These are phyloP conservation scores for Mycena haematopus DNA, from an alignment of 768 basidiomycete species.

Conservation along the genomic window DNA sequence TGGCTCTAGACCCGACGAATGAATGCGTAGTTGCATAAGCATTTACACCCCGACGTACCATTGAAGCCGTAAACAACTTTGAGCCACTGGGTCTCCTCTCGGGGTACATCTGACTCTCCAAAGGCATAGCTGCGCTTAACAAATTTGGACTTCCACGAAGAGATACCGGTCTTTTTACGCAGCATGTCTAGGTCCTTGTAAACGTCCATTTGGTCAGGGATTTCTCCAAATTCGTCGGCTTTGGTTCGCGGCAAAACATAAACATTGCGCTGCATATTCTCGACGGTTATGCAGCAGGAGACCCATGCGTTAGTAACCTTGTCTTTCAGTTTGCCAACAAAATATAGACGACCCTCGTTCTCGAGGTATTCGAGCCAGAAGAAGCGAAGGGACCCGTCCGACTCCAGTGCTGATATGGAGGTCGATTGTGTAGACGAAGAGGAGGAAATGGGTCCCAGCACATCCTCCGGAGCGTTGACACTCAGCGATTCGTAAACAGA, in stretches of 20 bases:
- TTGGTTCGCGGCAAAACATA: slow-evolving; percentile 84
- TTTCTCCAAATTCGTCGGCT: slow-evolving; percentile 61
- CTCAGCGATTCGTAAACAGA: slow-evolving; percentile 76
- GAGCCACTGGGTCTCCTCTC: slow-evolving; percentile 83
- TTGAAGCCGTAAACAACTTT: slow-evolving; percentile 93
- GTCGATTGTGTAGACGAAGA: slow-evolving; percentile 43
- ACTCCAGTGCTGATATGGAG: slow-evolving; percentile 70
- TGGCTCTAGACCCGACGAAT: slow-evolving; percentile 57
- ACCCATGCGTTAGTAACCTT: slow-evolving; percentile 71
- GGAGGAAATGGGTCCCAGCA: slow-evolving; percentile 54
- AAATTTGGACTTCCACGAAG: slow-evolving; percentile 79
- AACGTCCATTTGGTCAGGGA: slow-evolving; percentile 75
- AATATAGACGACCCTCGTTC: slow-evolving; percentile 81
- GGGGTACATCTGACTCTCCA: slow-evolving; percentile 81
- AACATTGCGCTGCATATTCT: slow-evolving; percentile 87
- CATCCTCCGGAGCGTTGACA: slow-evolving; percentile 61
- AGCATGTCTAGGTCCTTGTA: slow-evolving; percentile 84
- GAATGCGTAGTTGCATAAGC: background rate
- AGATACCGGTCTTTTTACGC: slow-evolving; percentile 73
- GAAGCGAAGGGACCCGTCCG: slow-evolving; percentile 86
- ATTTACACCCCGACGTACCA: slow-evolving; percentile 52
- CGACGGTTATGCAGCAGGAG: slow-evolving; percentile 85
- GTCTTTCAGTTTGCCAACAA: slow-evolving; percentile 92
- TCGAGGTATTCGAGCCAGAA: slow-evolving; percentile 98
- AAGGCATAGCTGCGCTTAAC: slow-evolving; percentile 94